phyloP scores from a whole-genome alignment of 768 basidiomycete species.

The Lyophyllum semitale region DNA sequence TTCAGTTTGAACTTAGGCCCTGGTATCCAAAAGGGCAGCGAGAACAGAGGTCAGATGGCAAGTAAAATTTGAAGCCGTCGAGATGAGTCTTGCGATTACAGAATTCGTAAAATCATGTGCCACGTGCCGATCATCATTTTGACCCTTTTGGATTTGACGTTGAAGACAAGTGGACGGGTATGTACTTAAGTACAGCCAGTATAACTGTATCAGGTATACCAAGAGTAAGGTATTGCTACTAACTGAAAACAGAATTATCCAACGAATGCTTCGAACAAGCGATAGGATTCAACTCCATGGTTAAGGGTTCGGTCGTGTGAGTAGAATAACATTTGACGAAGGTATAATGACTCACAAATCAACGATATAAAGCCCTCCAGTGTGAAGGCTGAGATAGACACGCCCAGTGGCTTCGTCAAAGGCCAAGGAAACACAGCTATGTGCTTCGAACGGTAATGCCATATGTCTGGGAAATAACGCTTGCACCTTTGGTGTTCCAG shows the following conservation, averaged over 20 bases:
- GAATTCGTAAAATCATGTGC: conserved; percentile 16
- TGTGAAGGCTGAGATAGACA: conserved; percentile 51
- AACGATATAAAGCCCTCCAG: conserved; percentile 55
- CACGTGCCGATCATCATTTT: conserved; percentile 17
- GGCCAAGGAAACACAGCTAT: conserved; percentile 44
- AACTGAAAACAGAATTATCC: too few species aligned
- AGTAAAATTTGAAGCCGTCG: conserved; percentile 19
- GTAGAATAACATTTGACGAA: background rate
- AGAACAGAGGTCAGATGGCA: conserved; percentile 16
- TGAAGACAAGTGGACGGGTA: too few species aligned
- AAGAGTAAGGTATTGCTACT: too few species aligned
- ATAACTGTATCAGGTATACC: too few species aligned
- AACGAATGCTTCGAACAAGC: too few species aligned
- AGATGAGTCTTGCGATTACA: conserved; percentile 22
- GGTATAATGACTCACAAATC: conserved; percentile 28
- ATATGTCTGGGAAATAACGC: conserved; percentile 47
- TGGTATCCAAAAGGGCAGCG: background rate
- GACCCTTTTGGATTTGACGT: background rate
- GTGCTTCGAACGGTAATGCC: conserved; percentile 52
- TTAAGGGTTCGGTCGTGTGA: background rate
- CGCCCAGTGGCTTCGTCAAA: conserved; percentile 60
- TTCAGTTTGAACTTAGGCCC: conserved; percentile 2
- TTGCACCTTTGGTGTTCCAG: conserved; percentile 27
- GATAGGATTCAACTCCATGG: too few species aligned
- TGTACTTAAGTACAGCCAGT: too few species aligned